A percentile compares a stretch with the other conserved stretches of the same genome.
Conservation (phyloP, 2,329 filamentous ascomycete species). For the Neonectria ditissima region DNA sequence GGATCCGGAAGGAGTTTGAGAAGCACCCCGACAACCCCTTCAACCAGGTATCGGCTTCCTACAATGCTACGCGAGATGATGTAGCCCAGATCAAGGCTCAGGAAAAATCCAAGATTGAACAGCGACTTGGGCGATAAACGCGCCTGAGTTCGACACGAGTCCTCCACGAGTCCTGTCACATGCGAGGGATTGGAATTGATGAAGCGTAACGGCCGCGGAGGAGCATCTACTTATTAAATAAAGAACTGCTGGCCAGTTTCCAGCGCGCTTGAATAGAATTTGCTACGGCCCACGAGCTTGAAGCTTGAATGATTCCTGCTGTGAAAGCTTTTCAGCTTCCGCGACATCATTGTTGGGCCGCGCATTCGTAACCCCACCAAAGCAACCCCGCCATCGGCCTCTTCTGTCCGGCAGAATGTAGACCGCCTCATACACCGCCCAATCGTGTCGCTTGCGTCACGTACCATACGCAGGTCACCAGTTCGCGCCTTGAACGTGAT, state of each 20-base stretch:
- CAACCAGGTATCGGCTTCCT: slow-evolving; percentile 82
- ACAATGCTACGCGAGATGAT: slow-evolving; percentile 85
- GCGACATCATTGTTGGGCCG: neutral
- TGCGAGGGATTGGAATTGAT: neutral
- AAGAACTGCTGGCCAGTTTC: slow-evolving; percentile 32
- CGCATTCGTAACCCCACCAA: slow-evolving; percentile 34
- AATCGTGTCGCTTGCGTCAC: slow-evolving; percentile 4
- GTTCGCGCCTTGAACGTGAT: neutral
- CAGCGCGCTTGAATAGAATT: slow-evolving; percentile 15
- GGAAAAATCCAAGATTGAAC: slow-evolving; percentile 82
- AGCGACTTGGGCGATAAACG: slow-evolving; percentile 63
- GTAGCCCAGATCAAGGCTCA: slow-evolving; percentile 71
- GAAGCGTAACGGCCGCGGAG: slow-evolving; percentile 30
- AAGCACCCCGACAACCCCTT: slow-evolving; percentile 96
- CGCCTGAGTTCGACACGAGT: slow-evolving; percentile 1
- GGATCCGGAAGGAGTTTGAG: slow-evolving; percentile 92
- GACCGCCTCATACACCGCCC: slow-evolving; percentile 47
- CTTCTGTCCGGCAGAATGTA: slow-evolving; percentile 44
- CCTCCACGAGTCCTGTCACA: slow-evolving; percentile 1
- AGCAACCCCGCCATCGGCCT: slow-evolving; percentile 40
- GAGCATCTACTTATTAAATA: slow-evolving; percentile 34
- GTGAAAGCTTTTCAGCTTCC: slow-evolving; percentile 6
- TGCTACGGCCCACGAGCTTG: slow-evolving; percentile 21
- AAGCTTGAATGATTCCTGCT: slow-evolving; percentile 4
- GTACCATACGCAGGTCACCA: slow-evolving; percentile 4